Conservation (phyloP, 805 yeast species). For the Blastobotrys peoriensis region DNA sequence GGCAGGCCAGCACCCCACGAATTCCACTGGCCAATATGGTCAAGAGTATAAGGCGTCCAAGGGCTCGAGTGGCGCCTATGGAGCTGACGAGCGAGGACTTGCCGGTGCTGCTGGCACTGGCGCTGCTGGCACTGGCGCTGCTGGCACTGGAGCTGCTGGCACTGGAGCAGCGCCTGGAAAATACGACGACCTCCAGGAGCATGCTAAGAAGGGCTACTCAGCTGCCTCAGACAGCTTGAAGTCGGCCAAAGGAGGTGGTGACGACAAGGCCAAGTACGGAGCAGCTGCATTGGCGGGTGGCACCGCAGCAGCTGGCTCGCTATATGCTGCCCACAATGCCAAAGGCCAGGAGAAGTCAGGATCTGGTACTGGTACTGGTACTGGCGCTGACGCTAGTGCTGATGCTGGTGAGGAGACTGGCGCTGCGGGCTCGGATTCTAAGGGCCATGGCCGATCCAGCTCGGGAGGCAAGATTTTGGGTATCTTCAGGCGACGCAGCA, state of each 20-base stretch:
- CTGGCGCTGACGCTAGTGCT: constrained; percentile 7
- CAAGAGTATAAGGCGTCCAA: too few relatives aligned
- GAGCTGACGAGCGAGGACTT: not conserved
- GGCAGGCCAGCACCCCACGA: constrained; percentile 1
- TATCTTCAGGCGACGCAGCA: not conserved
- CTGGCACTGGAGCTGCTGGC: constrained; percentile 4
- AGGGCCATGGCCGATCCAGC: constrained; percentile 1
- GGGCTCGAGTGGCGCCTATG: not conserved
- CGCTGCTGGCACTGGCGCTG: constrained; percentile 7
- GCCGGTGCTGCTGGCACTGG: constrained; percentile 9
- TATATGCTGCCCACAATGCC: not conserved
- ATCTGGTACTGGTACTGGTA: constrained; percentile 7
- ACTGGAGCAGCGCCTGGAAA: not conserved
- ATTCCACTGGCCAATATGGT: too few relatives aligned
- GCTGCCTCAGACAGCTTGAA: not conserved
- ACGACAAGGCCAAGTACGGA: constrained; percentile 1
- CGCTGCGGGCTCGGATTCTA: constrained; percentile 5
- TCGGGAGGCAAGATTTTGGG: not conserved
- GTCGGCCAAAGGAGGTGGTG: not conserved
- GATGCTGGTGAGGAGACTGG: constrained; percentile 5
- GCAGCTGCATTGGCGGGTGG: not conserved
- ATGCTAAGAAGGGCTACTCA: not conserved
- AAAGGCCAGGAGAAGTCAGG: not conserved
- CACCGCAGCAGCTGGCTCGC: not conserved
- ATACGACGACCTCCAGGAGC: not conserved